A percentile compares a stretch with the other conserved stretches of the same genome.
Conservation (phyloP, 108 stramenopile species). For the Nannochloropsis oceanica region DNA sequence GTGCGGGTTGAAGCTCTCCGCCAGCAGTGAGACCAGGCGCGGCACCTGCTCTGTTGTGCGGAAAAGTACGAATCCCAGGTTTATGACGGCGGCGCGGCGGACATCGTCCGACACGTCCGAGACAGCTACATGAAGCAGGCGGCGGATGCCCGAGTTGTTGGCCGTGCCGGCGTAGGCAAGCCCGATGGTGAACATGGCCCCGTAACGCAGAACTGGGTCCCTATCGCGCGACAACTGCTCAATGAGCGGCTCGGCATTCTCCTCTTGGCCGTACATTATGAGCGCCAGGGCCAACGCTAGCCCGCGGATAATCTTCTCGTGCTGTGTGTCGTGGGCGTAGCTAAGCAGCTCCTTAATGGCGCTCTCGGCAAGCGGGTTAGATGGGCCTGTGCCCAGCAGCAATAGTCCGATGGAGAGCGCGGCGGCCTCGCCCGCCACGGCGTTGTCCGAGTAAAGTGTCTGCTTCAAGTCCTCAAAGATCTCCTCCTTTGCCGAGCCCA, state of each 20-base stretch:
- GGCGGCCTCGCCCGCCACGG: slow-evolving; percentile 94
- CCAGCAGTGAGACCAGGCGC: slow-evolving; percentile 59
- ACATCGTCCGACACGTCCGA: slow-evolving; percentile 97
- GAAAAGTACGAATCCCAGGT: slow-evolving; percentile 91
- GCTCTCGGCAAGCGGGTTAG: slow-evolving; percentile 37
- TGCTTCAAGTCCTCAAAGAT: slow-evolving; percentile 71
- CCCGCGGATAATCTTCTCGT: slow-evolving; percentile 98
- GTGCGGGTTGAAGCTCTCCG: slow-evolving; percentile 98
- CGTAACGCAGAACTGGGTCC: slow-evolving; percentile 93
- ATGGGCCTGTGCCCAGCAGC: slow-evolving; percentile 71
- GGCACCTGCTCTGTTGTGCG: slow-evolving; percentile 87
- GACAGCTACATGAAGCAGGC: slow-evolving; percentile 89
- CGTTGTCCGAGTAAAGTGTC: slow-evolving; percentile 82
- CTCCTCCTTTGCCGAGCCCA: slow-evolving; percentile 67
- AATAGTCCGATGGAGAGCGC: slow-evolving; percentile 95
- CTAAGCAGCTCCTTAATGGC: slow-evolving; percentile 71
- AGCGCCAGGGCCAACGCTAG: slow-evolving; percentile 86
- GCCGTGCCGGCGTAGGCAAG: slow-evolving; percentile 94
- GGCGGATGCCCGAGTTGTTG: slow-evolving; percentile 85
- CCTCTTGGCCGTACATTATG: slow-evolving; percentile 86
- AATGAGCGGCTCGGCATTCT: slow-evolving; percentile 81
- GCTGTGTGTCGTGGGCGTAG: slow-evolving; percentile 86
- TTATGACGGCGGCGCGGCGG: slow-evolving; percentile 90
- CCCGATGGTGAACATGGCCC: slow-evolving; percentile 89
- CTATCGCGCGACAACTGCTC: slow-evolving; percentile 85